Base-by-base conservation (phyloP, 768 basidiomycete species). In the Phaeotremella fagi region DNA sequence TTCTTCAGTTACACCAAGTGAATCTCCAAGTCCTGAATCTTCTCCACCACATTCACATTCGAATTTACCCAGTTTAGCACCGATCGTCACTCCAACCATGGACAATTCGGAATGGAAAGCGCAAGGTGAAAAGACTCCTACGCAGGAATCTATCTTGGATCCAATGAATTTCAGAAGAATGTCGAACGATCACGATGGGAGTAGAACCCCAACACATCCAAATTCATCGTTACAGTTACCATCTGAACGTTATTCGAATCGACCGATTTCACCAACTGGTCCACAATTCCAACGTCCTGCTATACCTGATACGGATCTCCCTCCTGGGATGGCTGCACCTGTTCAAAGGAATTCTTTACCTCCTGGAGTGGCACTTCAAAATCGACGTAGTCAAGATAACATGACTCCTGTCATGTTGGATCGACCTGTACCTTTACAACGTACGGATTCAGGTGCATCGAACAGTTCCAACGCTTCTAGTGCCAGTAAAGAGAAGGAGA, bases 251-350 rank as follows among this genome's bases (percentile, higher is more conserved):
- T 45, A 11, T 18, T 16, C 25, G 6, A 48, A 55, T 26, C 50
- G 43, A 7, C 48, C 55, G 16, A 26, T 46, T 2, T 33, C 59
- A n/a, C 46, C 49, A 18, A 51, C 50, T 20, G 46, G 52, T 16
- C 37, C 51, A 27, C 49, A 52, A 26, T n/a, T n/a, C n/a, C n/a
- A n/a, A n/a, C n/a, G n/a, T n/a, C n/a, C n/a, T n/a, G 45, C 14
- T 15, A 45, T 12, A 31, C 58, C 12, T 44, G 52, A 20, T 29
- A 52, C 35, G 9, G 60, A 62, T 14, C 58, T 70, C 2, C 66
- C 61, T 6, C 68, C 68, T 1, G 68, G 68, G 16, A 70, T 70
- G 68, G 68, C 68, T 2, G 63, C 68, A 12, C 68, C 68, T 4
- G 46, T 25, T 5, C 57, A 54, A 14, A 46, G 64, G 15, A 42